Evolutionary conservation across 352 stramenopile species (phyloP).

Genomic region (Plasmopara muralis): DNA sequence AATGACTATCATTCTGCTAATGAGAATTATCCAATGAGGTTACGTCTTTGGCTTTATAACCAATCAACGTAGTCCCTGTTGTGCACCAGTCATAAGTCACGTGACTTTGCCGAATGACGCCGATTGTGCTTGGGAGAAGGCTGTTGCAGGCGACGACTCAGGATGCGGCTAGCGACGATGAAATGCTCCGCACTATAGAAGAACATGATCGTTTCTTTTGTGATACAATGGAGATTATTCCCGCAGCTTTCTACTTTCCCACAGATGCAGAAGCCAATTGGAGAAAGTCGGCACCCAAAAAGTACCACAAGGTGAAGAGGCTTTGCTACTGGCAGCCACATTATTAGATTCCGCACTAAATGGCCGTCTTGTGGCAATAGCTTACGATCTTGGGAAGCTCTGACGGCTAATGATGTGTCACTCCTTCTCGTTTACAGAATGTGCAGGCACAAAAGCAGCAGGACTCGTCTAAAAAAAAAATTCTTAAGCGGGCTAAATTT

Average conservation of each 20-base stretch:
- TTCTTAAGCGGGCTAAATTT: conserved; percentile 67
- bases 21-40: conserved; percentile 6
- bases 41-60: conserved; percentile 3
- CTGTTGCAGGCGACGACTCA: conserved; percentile 32
- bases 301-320: conserved; percentile 61
- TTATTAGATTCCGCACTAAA: no score
- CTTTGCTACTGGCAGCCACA: no score
- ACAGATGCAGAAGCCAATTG: conserved; percentile 74
- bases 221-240: conserved; percentile 68
- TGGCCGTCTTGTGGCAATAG: no score
- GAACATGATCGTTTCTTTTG: conserved; percentile 69
- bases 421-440: conserved; percentile 22
- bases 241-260: conserved; percentile 68
- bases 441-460: conserved; percentile 48
- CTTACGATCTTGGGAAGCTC: neutral
- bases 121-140: conserved; percentile 49
- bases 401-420: conserved; percentile 10
- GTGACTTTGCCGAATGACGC: conserved; percentile 13
- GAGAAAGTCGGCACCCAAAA: conserved; percentile 60
- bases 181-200: conserved; percentile 18
- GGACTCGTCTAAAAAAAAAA: conserved; percentile 47
- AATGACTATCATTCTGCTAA: conserved; percentile 6
- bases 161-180: conserved; percentile 7
- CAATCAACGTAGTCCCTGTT: conserved; percentile 13
- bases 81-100: conserved; percentile 24